Evolutionary conservation across 257 asterid genomes (phyloP), one percentile per base, ranked within the genome.

Genomic region (Nyctanthes arbortristis): DNA sequence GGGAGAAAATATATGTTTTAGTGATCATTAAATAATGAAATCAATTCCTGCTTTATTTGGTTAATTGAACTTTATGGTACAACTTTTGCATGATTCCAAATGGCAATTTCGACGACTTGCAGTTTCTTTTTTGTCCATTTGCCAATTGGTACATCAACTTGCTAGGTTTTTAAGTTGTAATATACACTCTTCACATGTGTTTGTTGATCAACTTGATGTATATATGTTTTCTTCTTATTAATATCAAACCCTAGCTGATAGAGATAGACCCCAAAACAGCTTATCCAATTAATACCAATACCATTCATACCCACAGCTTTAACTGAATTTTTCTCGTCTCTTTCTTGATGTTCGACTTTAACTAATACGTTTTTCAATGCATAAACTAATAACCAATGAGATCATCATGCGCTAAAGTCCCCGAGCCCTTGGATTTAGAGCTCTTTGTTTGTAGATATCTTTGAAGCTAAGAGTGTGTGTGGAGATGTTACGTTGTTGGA

Each of bases 81-180:
- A 39, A 39, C 49, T 43, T 43, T 43, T 43, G 25, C 55, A 45
- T 45, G 25, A 45, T 45, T 45, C 55, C 55, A 45, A 45, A 13
- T 40, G 22, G 8, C 8, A 40, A 40, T n/a, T n/a, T 45, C 11
- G 25, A 45, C 1, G 11, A 45, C 4, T n/a, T 2, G 0, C 10
- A n/a, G n/a, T 45, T 45, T 45, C 55, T 45, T n/a, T 45, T n/a
- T 45, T n/a, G 55, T 45, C 55, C 55, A 45, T 45, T 45, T 45
- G 25, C 55, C 55, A 4, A 12, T 40, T 14, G 0, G 20, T 40
- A n/a, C 52, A 45, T 45, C 25, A 6, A 45, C 11, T 45, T 45
- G 55, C 4, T n/a, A 4, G 55, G 55, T 45, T 45, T 45, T 45
- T 16, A 43, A 43, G 54, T 43, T 3, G 4, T n/a, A 5, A 43